Evolutionary conservation across 108 stramenopile species (phyloP), one percentile per base, ranked within the genome.

Genomic region (Nitzschia inconspicua): DNA sequence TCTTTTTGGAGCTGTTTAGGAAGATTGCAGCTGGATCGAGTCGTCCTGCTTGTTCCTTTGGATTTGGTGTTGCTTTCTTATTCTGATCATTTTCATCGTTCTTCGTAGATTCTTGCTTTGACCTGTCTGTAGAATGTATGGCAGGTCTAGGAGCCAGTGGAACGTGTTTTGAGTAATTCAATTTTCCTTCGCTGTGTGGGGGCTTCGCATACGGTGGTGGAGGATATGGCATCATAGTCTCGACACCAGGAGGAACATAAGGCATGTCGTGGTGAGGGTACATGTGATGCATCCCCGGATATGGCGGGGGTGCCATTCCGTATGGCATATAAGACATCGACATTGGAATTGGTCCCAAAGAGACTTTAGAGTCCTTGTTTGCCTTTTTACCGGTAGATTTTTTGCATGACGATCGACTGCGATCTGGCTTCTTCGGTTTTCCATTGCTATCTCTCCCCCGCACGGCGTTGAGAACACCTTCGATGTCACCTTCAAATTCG

Each of bases 401-500:
- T 19, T 51, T 51, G 6, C 30, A 28, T 14, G 50, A 32, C 14
- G 46, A 47, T 47, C 46, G 23, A 14, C 23, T 51, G 20, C 68
- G 49, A 39, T 69, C 68, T 22, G 57, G 43, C 48, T 50, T 60
- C 31, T 60, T 69, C 1, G 16, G 32, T 22, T 51, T 69, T 14
- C 40, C 31, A 48, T 52, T 34, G 9, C 41, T 18, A 6, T 76
- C 67, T 36, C 55, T 58, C 26, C 65, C 69, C 16, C 90, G 88
- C 14, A 92, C 85, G 10, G 94, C 90, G 8, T 34, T 58, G 2
- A 95, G 65, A 13, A 89, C 87, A 7, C 84, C 89, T 44, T 92
- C 88, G 25, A 95, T 36, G 50, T 95, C 94, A 26, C 86, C 88
- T 62, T 57, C 72, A 56, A 91, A 89, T 54, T 95, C 89, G 66